phyloP scores from a whole-genome alignment of 352 stramenopile genomes.

The Phytophthora hybrid region DNA sequence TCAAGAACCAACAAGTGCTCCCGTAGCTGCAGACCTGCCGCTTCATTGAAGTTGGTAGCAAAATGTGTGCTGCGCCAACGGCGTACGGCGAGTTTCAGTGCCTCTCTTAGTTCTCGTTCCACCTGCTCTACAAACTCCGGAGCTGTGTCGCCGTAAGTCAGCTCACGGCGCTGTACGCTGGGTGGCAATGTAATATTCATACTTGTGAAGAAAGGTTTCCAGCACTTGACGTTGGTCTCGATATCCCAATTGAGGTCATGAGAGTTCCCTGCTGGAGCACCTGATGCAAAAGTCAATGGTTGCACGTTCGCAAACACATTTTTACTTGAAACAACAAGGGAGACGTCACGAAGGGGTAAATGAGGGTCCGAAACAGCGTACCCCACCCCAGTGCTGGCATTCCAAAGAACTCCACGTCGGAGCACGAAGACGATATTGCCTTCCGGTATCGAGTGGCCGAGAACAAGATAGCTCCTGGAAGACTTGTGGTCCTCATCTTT shows the following conservation, averaged over 20 bases:
- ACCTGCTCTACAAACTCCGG: slow-evolving; percentile 69
- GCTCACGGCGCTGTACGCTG: slow-evolving; percentile 55
- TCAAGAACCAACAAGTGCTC: slow-evolving; percentile 80
- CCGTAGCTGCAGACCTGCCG: slow-evolving; percentile 83
- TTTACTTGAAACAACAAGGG: slow-evolving; percentile 84
- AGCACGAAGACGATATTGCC: slow-evolving; percentile 92
- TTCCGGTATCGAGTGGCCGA: slow-evolving; percentile 87
- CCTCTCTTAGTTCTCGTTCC: slow-evolving; percentile 80
- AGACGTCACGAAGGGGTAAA: slow-evolving; percentile 89
- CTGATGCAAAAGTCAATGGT: slow-evolving; percentile 22
- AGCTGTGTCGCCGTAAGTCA: slow-evolving; percentile 72
- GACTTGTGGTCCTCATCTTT: slow-evolving; percentile 24
- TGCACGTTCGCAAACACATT: slow-evolving; percentile 94
- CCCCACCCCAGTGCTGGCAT: slow-evolving; percentile 84
- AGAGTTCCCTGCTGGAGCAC: slow-evolving; percentile 28
- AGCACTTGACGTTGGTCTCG: slow-evolving; percentile 76
- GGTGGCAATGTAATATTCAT: slow-evolving; percentile 33
- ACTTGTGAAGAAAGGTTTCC: slow-evolving; percentile 86
- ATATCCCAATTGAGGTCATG: slow-evolving; percentile 88
- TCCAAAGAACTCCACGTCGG: slow-evolving; percentile 81
- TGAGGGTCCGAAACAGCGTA: slow-evolving; percentile 80
- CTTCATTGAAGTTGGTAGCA: slow-evolving; percentile 90
- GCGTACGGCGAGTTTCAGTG: slow-evolving; percentile 88
- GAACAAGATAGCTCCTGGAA: slow-evolving; percentile 79
- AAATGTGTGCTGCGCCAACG: slow-evolving; percentile 87